These are phyloP conservation scores for Gryganskiella cystojenkinii DNA, from an alignment of 192 early-diverging fungal species.

Conservation along the genomic window DNA sequence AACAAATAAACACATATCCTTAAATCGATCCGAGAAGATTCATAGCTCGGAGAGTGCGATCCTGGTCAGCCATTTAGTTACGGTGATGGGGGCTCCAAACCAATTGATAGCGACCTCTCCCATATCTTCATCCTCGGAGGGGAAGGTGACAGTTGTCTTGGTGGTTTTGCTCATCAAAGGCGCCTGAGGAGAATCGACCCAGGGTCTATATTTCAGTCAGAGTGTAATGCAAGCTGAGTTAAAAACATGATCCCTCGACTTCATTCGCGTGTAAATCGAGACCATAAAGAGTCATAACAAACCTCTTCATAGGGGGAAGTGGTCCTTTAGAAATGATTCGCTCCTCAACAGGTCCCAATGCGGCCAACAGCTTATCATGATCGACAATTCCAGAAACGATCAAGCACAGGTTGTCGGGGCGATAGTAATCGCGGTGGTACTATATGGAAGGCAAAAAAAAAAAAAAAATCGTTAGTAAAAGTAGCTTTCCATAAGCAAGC, in stretches of 20 bases:
- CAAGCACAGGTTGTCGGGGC: constrained; percentile 69
- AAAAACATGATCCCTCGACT: no score
- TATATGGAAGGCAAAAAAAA: constrained; percentile 5
- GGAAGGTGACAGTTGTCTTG: constrained; percentile 62
- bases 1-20: no score
- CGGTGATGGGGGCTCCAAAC: constrained; percentile 64
- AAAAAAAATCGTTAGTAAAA: not conserved
- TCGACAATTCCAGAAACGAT: constrained; percentile 65
- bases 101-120: constrained; percentile 63
- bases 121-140: constrained; percentile 71
- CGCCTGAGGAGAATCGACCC: constrained; percentile 62
- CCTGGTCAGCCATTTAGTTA: constrained; percentile 50
- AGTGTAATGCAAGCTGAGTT: no score
- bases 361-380: constrained; percentile 52
- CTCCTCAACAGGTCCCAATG: constrained; percentile 61
- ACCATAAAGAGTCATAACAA: not conserved
- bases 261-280: not conserved
- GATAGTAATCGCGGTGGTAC: constrained; percentile 69
- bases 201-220: constrained; percentile 50
- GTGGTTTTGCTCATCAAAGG: constrained; percentile 55
- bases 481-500: not conserved
- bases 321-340: constrained; percentile 62
- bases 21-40: constrained; percentile 32
- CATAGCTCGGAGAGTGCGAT: constrained; percentile 34
- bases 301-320: constrained; percentile 59